A percentile compares a stretch with the other conserved stretches of the same genome.
Evolutionary conservation across 805 yeast genomes (phyloP).

Genomic region (Cyberlindnera galapagoensis): DNA sequence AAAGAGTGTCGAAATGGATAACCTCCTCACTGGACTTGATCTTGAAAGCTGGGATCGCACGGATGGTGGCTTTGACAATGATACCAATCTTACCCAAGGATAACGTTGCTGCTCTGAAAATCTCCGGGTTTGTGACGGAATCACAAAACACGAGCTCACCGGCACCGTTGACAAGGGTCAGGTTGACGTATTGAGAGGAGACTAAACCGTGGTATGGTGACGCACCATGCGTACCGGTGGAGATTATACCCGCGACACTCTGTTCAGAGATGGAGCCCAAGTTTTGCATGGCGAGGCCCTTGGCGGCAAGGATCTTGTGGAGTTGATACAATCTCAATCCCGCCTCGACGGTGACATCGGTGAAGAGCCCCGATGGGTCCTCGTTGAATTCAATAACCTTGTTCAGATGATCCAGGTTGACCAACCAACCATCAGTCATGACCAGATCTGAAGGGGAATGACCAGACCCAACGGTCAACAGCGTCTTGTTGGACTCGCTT

Average conservation of each 20-base stretch:
- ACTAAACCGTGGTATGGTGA: slow-evolving; percentile 89
- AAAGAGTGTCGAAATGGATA: slow-evolving; percentile 65
- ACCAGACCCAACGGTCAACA: slow-evolving; percentile 86
- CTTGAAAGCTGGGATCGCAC: slow-evolving; percentile 80
- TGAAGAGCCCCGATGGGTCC: slow-evolving; percentile 54
- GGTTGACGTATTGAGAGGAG: slow-evolving; percentile 76
- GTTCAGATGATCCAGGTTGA: slow-evolving; percentile 74
- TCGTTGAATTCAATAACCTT: slow-evolving; percentile 42
- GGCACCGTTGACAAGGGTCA: slow-evolving; percentile 66
- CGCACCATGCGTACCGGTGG: slow-evolving; percentile 97
- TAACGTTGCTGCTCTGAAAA: slow-evolving; percentile 76
- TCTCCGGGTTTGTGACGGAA: slow-evolving; percentile 51
- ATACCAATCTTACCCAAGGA: slow-evolving; percentile 91
- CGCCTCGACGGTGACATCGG: slow-evolving; percentile 93
- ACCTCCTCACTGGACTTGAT: slow-evolving; percentile 78
- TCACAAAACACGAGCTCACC: slow-evolving; percentile 56
- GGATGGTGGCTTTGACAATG: slow-evolving; percentile 75
- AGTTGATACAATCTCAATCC: slow-evolving; percentile 77
- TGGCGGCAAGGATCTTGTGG: slow-evolving; percentile 54
- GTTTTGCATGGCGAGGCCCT: slow-evolving; percentile 78
- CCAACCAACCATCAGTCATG: slow-evolving; percentile 81
- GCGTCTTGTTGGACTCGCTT: slow-evolving; percentile 46
- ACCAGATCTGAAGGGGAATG: slow-evolving; percentile 93
- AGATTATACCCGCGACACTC: slow-evolving; percentile 89
- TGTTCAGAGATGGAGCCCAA: slow-evolving; percentile 93